A percentile compares a stretch with the other conserved stretches of the same genome.
Conservation (phyloP, 139 green algal genomes). For the Picochlorum sp. region DNA sequence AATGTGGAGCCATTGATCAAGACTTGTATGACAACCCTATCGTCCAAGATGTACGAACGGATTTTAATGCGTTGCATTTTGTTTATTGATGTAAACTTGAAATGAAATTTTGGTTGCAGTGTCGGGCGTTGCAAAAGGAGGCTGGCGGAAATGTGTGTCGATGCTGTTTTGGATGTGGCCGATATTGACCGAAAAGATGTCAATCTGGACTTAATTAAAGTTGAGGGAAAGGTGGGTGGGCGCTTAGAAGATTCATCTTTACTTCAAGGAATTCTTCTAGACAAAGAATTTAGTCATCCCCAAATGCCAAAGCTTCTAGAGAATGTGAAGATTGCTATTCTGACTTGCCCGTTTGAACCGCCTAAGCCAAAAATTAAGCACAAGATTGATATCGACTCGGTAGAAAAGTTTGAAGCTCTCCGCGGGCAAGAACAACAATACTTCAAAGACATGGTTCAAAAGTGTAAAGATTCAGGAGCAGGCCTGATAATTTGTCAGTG, state of each 20-base stretch:
- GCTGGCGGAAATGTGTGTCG: constrained; percentile 96
- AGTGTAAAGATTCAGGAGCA: constrained; percentile 82
- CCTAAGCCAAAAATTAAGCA: constrained; percentile 99
- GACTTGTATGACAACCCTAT: constrained; percentile 98
- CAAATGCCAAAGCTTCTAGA: constrained; percentile 76
- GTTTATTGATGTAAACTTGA: constrained; percentile 36
- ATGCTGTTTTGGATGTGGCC: constrained; percentile 91
- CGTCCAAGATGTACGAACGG: too few species aligned
- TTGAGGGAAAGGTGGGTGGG: constrained; percentile 76
- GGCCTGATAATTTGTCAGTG: constrained; percentile 95
- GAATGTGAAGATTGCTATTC: constrained; percentile 93
- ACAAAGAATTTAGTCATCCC: constrained; percentile 99
- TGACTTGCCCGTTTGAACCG: constrained; percentile 98
- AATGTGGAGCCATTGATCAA: constrained; percentile 88
- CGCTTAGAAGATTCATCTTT: constrained; percentile 90
- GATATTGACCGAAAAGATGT: constrained; percentile 91
- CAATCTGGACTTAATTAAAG: constrained; percentile 99
- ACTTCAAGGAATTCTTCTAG: constrained; percentile 90
- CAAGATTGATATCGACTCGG: constrained; percentile 98
- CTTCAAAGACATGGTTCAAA: constrained; percentile 96
- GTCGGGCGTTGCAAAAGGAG: constrained; percentile 88
- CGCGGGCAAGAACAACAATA: constrained; percentile 82
- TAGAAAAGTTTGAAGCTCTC: constrained; percentile 95
- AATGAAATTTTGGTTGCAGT: too few species aligned
- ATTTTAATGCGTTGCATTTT: too few species aligned